A percentile compares a stretch with the other conserved stretches of the same genome.
Conservation (phyloP, 2,329 filamentous ascomycete species). For the Xylariaceae sp. region DNA sequence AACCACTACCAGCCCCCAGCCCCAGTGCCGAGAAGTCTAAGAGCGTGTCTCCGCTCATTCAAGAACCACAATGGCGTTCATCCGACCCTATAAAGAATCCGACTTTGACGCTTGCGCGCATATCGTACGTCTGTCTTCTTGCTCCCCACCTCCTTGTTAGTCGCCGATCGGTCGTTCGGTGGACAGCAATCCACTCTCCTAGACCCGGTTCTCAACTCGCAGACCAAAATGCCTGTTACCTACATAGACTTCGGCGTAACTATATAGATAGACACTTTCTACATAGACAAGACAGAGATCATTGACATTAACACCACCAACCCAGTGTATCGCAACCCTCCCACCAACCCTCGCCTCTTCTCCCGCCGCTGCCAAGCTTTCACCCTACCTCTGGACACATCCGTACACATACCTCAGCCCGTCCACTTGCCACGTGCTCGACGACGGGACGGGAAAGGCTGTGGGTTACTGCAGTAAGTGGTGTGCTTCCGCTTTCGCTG, state of each 20-base stretch:
- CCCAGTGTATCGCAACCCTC: conserved; percentile 47
- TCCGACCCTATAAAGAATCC: conserved; percentile 38
- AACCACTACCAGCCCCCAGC: too few species aligned
- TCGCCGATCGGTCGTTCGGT: too few species aligned
- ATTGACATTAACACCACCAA: conserved; percentile 1
- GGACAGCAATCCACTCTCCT: too few species aligned
- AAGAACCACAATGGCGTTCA: conserved; percentile 41
- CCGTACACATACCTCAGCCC: conserved; percentile 47
- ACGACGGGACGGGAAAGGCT: conserved; percentile 41
- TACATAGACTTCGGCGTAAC: too few species aligned
- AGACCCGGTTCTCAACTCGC: too few species aligned
- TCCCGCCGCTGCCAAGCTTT: conserved; percentile 35
- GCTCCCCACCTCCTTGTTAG: background rate
- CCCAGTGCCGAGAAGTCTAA: background rate
- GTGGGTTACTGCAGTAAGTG: conserved; percentile 50
- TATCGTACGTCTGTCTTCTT: conserved; percentile 34
- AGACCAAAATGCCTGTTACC: too few species aligned
- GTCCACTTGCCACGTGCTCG: conserved; percentile 44
- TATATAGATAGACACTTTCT: too few species aligned
- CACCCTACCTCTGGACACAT: conserved; percentile 50
- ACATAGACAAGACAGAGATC: background rate
- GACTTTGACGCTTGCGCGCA: conserved; percentile 41
- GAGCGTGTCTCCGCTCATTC: background rate
- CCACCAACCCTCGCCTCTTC: conserved; percentile 40
- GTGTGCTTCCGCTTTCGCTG: background rate